These are phyloP conservation scores for Populus hybrid DNA, from an alignment of 441 rosid species.

Conservation along the genomic window DNA sequence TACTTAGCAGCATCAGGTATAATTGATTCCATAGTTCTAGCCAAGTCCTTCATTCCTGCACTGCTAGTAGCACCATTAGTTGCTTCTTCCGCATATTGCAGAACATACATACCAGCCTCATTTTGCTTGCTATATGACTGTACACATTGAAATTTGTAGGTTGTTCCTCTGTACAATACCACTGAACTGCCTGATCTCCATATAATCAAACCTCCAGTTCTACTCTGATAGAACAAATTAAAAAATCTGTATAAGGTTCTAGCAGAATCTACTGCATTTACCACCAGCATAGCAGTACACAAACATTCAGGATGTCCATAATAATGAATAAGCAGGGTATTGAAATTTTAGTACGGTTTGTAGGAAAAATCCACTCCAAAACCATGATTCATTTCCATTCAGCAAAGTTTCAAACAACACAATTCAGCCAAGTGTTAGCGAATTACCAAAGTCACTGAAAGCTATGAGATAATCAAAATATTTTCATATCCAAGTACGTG, in stretches of 20 bases:
- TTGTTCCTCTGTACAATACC: slow-evolving; percentile 77
- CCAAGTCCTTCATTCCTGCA: slow-evolving; percentile 16
- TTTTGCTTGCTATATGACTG: slow-evolving; percentile 46
- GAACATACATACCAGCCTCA: slow-evolving; percentile 23
- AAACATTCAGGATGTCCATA: background rate
- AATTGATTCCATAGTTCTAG: slow-evolving; percentile 19
- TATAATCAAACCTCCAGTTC: slow-evolving; percentile 83
- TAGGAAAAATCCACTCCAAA: background rate
- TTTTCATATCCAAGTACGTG: background rate
- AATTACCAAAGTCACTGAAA: background rate
- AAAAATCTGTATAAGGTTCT: slow-evolving; percentile 20
- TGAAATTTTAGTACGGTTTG: background rate
- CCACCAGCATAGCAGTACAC: background rate
- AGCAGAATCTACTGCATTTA: slow-evolving; percentile 8
- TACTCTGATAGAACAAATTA: slow-evolving; percentile 47
- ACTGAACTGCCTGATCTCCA: slow-evolving; percentile 96
- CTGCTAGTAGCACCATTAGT: slow-evolving; percentile 9
- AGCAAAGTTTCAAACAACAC: background rate
- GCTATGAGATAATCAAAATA: background rate
- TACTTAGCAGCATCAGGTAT: slow-evolving; percentile 37
- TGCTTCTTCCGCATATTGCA: slow-evolving; percentile 5
- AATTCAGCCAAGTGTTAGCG: background rate
- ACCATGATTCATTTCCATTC: background rate
- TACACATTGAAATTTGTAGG: slow-evolving; percentile 68
- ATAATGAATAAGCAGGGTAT: background rate